Evolutionary conservation across 1,139 yeast species (phyloP), one percentile per base, ranked within the genome.

Genomic region (Diutina rugosa): DNA sequence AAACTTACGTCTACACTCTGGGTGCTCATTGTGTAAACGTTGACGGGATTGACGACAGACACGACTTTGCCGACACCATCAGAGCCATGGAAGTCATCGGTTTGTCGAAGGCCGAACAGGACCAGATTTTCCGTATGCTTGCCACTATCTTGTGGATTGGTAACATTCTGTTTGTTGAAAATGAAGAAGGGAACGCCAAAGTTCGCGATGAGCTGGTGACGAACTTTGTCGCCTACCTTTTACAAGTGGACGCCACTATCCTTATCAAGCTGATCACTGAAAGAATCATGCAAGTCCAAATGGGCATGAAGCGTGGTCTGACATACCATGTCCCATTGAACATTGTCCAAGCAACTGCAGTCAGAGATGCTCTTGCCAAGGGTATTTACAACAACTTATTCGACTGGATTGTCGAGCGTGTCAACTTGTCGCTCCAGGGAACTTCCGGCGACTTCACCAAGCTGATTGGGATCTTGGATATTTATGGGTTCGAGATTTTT

Each of bases 381-480:
- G 98, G 96, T 4, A 80, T 95, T 55, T 95, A 95, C 73, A 90
- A 85, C 68, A 91, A 91, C 64, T 73, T 95, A 58, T 95, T 95
- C 65, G 98, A 95, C 59, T 91, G 99, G 98, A 90, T 95, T 64
- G 98, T 95, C n/a, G 90, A 79, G 57, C 82, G 99, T 67, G 96
- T 95, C 55, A 95, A 95, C 68, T 71, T 76, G 56, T 88, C 97
- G 0, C 68, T 77, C 54, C 64, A 66, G 55, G 55, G 47, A 10
- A 28, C 41, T 12, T 26, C 46, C 7, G 30, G 38, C 12, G 77
- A 76, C 3, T 72, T 80, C 9, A 71, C 77, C 54, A 89, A 87
- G 69, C 69, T 93, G 12, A 85, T 95, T 65, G 99, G 99, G 62
- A 95, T 95, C 65, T 78, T 95, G 66, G 99, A 95, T 81, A 95